phyloP scores from a whole-genome alignment of 495 filamentous ascomycete species.

The Bryoglossum gracile region DNA sequence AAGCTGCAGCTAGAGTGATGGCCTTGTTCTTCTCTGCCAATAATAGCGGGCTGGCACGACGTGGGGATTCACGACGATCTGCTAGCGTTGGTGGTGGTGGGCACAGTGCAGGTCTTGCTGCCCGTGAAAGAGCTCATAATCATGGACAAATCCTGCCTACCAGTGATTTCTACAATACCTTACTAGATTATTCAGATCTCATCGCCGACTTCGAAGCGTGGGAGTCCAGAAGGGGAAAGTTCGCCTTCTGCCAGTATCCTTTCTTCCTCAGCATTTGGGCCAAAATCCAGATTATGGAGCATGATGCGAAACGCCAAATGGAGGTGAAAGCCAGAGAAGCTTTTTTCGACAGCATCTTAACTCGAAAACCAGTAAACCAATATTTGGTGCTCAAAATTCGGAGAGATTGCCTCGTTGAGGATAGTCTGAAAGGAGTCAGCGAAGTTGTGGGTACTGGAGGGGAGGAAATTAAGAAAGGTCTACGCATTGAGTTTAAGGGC shows the following conservation, averaged over 20 bases:
- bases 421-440: conserved; percentile 79
- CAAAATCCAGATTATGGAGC: conserved; percentile 87
- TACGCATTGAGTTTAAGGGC: conserved; percentile 79
- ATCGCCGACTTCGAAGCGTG: conserved; percentile 84
- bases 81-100: background rate
- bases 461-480: conserved; percentile 88
- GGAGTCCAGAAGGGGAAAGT: conserved; percentile 68
- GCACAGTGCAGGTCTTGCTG: conserved; percentile 26
- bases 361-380: conserved; percentile 64
- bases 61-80: conserved; percentile 9
- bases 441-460: conserved; percentile 76
- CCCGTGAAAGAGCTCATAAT: conserved; percentile 33
- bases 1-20: conserved; percentile 74
- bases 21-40: conserved; percentile 80
- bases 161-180: conserved; percentile 79
- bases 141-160: conserved; percentile 65
- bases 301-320: conserved; percentile 90
- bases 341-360: conserved; percentile 83
- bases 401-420: conserved; percentile 84
- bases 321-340: conserved; percentile 82
- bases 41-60: conserved; percentile 39
- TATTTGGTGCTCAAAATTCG: conserved; percentile 75
- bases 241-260: conserved; percentile 90
- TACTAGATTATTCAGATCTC: conserved; percentile 80
- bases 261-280: conserved; percentile 91